phyloP scores from a whole-genome alignment of 225 moss, liverwort and hornwort genomes.

The Climacium dendroides region DNA sequence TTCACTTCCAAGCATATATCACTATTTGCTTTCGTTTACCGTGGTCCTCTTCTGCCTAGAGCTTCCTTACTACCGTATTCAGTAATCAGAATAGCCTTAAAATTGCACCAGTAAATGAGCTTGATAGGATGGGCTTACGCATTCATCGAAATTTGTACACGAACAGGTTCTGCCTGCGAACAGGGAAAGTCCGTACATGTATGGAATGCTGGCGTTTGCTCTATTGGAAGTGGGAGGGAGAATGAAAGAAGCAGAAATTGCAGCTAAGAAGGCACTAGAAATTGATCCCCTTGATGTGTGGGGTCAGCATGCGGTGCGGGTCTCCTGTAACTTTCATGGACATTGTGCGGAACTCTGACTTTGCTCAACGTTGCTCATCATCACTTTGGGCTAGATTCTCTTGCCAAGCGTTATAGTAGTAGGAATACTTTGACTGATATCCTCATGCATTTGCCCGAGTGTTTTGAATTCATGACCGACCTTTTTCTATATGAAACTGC shows the following conservation, averaged over 20 bases:
- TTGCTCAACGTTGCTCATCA: slow-evolving; percentile 2
- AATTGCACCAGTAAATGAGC: not conserved
- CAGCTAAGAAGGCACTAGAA: slow-evolving; percentile 43
- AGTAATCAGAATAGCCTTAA: not conserved
- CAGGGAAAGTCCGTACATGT: slow-evolving; percentile 48
- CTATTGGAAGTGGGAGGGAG: slow-evolving; percentile 56
- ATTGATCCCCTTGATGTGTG: slow-evolving; percentile 62
- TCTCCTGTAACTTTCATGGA: not conserved
- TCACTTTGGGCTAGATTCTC: not conserved
- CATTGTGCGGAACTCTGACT: slow-evolving; percentile 12
- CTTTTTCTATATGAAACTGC: not conserved
- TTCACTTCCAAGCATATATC: not conserved
- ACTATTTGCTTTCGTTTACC: not conserved
- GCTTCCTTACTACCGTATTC: not conserved
- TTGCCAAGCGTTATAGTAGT: not conserved
- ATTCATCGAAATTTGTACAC: not conserved
- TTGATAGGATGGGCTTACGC: not conserved
- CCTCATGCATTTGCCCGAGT: not conserved
- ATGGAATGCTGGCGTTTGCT: slow-evolving; percentile 82
- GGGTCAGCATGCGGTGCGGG: slow-evolving; percentile 77
- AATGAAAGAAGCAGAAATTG: slow-evolving; percentile 49
- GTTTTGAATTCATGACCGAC: not conserved
- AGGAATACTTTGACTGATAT: not conserved
- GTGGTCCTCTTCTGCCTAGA: not conserved
- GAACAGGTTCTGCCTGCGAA: slow-evolving; percentile 52